Evolutionary conservation across 2,329 filamentous ascomycete genomes (phyloP).

Genomic region (Monosporascus sp.): DNA sequence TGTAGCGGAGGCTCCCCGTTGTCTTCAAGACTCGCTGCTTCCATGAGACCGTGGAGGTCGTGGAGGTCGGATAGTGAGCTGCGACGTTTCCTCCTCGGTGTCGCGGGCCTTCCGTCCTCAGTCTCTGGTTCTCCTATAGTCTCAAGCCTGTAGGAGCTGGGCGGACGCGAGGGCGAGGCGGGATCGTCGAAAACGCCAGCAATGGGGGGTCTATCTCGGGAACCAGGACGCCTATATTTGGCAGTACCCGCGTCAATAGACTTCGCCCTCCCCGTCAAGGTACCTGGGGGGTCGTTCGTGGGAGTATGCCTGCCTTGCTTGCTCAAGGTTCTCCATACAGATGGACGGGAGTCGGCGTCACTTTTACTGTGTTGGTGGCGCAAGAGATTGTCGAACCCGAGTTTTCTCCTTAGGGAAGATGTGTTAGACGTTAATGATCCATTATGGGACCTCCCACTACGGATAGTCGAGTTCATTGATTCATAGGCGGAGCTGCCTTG

Average conservation of each 20-base stretch:
- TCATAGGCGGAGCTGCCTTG: slow-evolving; percentile 47
- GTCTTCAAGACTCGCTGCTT: slow-evolving; percentile 48
- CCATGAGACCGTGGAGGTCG: slow-evolving; percentile 62
- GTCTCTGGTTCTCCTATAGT: slow-evolving; percentile 54
- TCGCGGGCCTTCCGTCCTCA: slow-evolving; percentile 33
- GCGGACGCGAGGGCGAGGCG: slow-evolving; percentile 36
- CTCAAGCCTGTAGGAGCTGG: slow-evolving; percentile 52
- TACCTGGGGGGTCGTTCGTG: slow-evolving; percentile 46
- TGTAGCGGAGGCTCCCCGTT: slow-evolving; percentile 30
- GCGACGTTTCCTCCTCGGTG: slow-evolving; percentile 71
- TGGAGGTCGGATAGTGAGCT: slow-evolving; percentile 88
- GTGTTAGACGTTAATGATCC: slow-evolving; percentile 80
- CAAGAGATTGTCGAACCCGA: slow-evolving; percentile 71
- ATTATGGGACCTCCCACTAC: slow-evolving; percentile 55
- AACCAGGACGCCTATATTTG: slow-evolving; percentile 46
- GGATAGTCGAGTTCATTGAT: slow-evolving; percentile 53
- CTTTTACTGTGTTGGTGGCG: slow-evolving; percentile 77
- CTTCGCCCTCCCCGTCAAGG: slow-evolving; percentile 50
- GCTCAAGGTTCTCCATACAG: slow-evolving; percentile 82
- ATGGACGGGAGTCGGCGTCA: slow-evolving; percentile 63
- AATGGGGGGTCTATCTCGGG: slow-evolving; percentile 55
- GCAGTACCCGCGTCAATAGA: slow-evolving; percentile 65
- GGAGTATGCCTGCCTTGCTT: slow-evolving; percentile 61
- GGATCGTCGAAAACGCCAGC: slow-evolving; percentile 57
- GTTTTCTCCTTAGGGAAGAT: slow-evolving; percentile 78